A percentile compares a stretch with the other conserved stretches of the same genome.
Evolutionary conservation across 768 basidiomycete genomes (phyloP).

Genomic region (Basidioascus undulatus): DNA sequence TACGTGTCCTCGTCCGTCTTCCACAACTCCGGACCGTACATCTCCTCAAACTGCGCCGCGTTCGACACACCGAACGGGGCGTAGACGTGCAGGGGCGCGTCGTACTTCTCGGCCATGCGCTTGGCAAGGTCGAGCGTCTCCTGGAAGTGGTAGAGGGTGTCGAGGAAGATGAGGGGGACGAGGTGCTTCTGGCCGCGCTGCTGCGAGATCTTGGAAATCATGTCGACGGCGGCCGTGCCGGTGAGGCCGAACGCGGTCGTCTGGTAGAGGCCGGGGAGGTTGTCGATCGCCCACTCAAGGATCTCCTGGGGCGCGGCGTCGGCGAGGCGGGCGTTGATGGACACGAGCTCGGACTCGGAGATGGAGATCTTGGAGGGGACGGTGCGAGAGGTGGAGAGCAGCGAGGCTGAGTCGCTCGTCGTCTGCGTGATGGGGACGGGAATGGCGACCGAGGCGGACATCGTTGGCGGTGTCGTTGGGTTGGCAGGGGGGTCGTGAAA

Average conservation of each 20-base stretch:
- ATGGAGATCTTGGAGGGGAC: constrained; percentile 30
- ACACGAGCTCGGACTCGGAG: constrained; percentile 30
- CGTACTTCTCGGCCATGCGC: constrained; percentile 52
- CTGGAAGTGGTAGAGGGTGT: constrained; percentile 85
- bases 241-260: constrained; percentile 95
- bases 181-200: constrained; percentile 18
- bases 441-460: no score
- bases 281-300: constrained; percentile 55
- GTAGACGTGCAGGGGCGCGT: constrained; percentile 47
- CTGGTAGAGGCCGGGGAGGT: constrained; percentile 61
- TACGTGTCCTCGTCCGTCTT: constrained; percentile 64
- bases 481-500: no score
- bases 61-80: constrained; percentile 47
- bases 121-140: constrained; percentile 78
- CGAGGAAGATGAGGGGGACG: constrained; percentile 72
- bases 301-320: constrained; percentile 58
- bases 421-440: no score
- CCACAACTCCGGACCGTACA: constrained; percentile 64
- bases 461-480: no score
- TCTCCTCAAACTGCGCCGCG: constrained; percentile 47
- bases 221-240: constrained; percentile 76
- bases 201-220: constrained; percentile 59
- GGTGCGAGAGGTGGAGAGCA: constrained; percentile 1
- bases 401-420: no score
- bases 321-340: constrained; percentile 50